Base-by-base conservation (phyloP, 805 yeast genomes). In the Peterozyma toletana region DNA sequence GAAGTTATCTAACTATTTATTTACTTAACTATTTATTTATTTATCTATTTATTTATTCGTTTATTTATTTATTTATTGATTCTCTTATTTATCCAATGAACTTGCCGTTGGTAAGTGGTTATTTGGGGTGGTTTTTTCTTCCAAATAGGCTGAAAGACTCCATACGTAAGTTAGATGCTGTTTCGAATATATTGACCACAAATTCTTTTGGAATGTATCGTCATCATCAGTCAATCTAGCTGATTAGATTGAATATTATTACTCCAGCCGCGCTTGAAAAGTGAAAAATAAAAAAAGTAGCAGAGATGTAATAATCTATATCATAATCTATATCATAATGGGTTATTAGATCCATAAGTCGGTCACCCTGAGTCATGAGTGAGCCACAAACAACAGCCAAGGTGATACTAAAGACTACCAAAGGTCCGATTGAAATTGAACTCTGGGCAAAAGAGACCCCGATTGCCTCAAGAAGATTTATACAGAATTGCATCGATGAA, bases 381-480 rank as follows among this genome's bases (percentile, higher is more conserved):
- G 82, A 75, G 46, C 82, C 82, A n/a, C 66, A 68, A 38, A 75
- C 85, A 1, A 69, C 77, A 9, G 86, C 83, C 3, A 75, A 73
- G 50, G 81, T 79, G n/a, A 56, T 66, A 2, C 48, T 85, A 2
- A 51, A 58, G 14, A 83, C 91, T 0, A 63, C 74, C 2, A 78
- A 76, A 44, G 91, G 91, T 0, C 60, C 66, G 2, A 58, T 84
- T 0, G 76, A 70, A 21, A 58, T 83, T 1, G 89, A 79, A 45
- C 56, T 84, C 6, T 85, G 83, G 80, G 86, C 89, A 11, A 77
- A 77, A 50, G 87, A 85, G 55, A 59, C 74, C 3, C 88, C 89
- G 0, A 48, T 50, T 0, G 68, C 78, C 1, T 54, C 73, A 30
- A 53, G 68, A 33, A 53, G 55, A 34, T 82, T 84, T 50, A 54